These are phyloP conservation scores for Flagelloscypha sp. DNA, from an alignment of 768 basidiomycete genomes.

Conservation along the genomic window DNA sequence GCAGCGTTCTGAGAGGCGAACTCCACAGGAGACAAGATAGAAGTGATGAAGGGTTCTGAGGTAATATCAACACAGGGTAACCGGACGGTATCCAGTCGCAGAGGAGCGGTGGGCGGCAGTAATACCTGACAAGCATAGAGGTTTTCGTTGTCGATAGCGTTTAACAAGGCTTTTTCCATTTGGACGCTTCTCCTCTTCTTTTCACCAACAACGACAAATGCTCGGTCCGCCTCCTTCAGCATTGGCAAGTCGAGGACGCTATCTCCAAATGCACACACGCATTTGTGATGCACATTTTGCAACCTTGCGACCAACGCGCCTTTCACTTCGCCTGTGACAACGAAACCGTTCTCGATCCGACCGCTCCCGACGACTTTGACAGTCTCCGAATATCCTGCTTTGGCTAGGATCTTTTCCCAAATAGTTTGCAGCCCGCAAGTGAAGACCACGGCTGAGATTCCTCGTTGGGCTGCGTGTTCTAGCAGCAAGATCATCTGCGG, in stretches of 20 bases:
- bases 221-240: conserved; percentile 15
- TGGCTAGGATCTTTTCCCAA: conserved; percentile 13
- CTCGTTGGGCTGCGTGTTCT: conserved; percentile 5
- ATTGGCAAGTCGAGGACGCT: conserved; percentile 17
- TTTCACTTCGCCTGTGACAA: conserved; percentile 15
- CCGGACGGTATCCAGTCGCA: conserved; percentile 12
- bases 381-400: conserved; percentile 12
- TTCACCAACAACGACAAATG: conserved; percentile 17
- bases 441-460: conserved; percentile 10
- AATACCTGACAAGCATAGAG: conserved; percentile 14
- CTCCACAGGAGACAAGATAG: conserved; percentile 9
- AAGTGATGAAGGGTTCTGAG: conserved; percentile 7
- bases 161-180: conserved; percentile 13
- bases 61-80: conserved; percentile 12
- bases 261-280: conserved; percentile 17
- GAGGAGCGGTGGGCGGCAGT: conserved; percentile 12
- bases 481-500: conserved; percentile 12
- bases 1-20: conserved; percentile 12
- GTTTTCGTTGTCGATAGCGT: conserved; percentile 13
- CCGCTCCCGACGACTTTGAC: conserved; percentile 16
- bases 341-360: conserved; percentile 10
- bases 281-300: conserved; percentile 10
- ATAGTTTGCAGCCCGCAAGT: conserved; percentile 13
- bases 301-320: conserved; percentile 12
- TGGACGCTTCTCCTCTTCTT: conserved; percentile 13